Conservation (phyloP, 2,329 filamentous ascomycete species). For the Ophiocordyceps robertsii region DNA sequence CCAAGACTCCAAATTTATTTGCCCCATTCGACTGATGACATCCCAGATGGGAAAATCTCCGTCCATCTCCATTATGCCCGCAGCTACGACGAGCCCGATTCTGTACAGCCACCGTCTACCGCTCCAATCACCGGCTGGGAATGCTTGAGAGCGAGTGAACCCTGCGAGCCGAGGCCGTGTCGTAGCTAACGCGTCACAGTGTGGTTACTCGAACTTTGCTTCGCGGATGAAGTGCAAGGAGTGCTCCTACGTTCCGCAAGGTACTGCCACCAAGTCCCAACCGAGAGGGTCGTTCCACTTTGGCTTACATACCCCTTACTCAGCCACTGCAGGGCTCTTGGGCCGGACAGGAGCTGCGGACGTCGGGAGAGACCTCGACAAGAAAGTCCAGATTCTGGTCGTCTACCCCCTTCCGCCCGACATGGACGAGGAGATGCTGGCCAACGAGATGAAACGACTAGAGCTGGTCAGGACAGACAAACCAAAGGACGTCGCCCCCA, state of each 20-base stretch:
- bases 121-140: conserved; percentile 17
- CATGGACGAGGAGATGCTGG: conserved; percentile 59
- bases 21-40: conserved; percentile 21
- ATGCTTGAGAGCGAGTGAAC: conserved; percentile 17
- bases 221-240: conserved; percentile 23
- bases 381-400: conserved; percentile 63
- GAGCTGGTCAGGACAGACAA: conserved; percentile 46
- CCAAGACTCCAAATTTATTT: conserved; percentile 24
- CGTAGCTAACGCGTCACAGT: conserved; percentile 14
- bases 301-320: neutral
- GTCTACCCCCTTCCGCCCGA: conserved; percentile 58
- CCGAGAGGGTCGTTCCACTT: neutral
- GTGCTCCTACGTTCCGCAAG: conserved; percentile 18
- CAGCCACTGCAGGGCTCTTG: conserved; percentile 16
- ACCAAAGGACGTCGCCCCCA: conserved; percentile 29
- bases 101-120: conserved; percentile 7
- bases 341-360: conserved; percentile 35
- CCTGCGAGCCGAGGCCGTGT: neutral
- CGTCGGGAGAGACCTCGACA: conserved; percentile 34
- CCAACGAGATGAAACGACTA: conserved; percentile 59
- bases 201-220: conserved; percentile 25
- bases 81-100: conserved; percentile 20
- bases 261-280: conserved; percentile 6
- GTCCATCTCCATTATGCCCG: conserved; percentile 28
- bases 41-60: conserved; percentile 22